Conservation (phyloP, 305 asterid species). For the Caryopteris hybrid region DNA sequence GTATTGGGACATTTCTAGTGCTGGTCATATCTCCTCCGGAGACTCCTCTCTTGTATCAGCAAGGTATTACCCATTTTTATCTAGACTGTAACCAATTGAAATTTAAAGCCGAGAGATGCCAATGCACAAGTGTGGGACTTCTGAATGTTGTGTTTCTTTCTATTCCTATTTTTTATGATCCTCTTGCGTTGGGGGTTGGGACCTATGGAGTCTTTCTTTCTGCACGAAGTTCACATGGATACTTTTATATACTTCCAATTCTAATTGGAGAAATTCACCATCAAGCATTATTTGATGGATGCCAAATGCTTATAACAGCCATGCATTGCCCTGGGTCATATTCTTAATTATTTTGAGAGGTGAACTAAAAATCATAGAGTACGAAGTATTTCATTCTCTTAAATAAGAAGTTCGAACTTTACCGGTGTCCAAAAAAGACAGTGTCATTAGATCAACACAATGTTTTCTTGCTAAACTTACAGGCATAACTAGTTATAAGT, state of each 20-base stretch:
- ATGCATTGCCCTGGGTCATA: background rate
- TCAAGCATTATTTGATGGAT: background rate
- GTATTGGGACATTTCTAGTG: slow-evolving; percentile 92
- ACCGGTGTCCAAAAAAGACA: background rate
- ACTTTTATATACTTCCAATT: background rate
- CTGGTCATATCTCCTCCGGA: slow-evolving; percentile 94
- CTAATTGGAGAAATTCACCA: background rate
- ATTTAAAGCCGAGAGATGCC: background rate
- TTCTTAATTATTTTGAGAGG: background rate
- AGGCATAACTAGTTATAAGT: background rate
- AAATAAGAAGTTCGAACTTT: background rate
- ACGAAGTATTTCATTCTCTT: background rate
- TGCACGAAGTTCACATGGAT: background rate
- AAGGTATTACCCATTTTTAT: slow-evolving; percentile 33
- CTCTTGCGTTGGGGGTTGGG: background rate
- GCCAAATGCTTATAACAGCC: background rate
- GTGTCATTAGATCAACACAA: background rate
- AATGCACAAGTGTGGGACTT: background rate
- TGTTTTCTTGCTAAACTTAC: background rate
- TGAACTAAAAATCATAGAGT: background rate
- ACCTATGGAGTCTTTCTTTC: background rate
- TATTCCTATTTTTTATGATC: background rate
- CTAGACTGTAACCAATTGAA: background rate
- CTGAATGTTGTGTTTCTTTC: background rate
- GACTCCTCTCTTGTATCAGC: slow-evolving; percentile 93